Conservation (phyloP, 2,329 filamentous ascomycete genomes). For the Cadophora luteo-olivacea region DNA sequence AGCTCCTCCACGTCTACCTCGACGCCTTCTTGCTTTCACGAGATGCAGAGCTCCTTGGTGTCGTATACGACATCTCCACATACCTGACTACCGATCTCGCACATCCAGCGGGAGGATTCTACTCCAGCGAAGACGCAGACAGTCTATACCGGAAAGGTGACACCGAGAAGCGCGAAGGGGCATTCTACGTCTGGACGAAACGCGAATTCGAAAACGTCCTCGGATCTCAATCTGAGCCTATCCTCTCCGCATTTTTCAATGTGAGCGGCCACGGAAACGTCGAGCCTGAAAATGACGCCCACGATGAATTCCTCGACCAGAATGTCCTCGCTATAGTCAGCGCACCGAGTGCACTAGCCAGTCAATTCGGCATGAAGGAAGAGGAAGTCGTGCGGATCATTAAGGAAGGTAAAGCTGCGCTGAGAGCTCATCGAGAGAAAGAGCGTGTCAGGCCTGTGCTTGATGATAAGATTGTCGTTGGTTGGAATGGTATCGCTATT, state of each 20-base stretch:
- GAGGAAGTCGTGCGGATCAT: slow-evolving; percentile 74
- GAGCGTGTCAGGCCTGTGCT: slow-evolving; percentile 78
- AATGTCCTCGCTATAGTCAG: slow-evolving; percentile 82
- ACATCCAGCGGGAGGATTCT: slow-evolving; percentile 75
- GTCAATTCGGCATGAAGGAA: slow-evolving; percentile 75
- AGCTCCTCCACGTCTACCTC: slow-evolving; percentile 82
- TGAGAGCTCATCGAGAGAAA: slow-evolving; percentile 74
- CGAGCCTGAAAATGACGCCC: slow-evolving; percentile 78
- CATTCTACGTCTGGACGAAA: slow-evolving; percentile 92
- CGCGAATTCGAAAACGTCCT: slow-evolving; percentile 84
- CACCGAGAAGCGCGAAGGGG: slow-evolving; percentile 84
- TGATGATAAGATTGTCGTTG: slow-evolving; percentile 87
- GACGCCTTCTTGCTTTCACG: slow-evolving; percentile 73
- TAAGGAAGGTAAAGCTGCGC: slow-evolving; percentile 67
- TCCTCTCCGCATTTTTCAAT: slow-evolving; percentile 85
- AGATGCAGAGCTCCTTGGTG: slow-evolving; percentile 75
- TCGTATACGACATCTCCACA: slow-evolving; percentile 82
- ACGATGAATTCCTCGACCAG: slow-evolving; percentile 93
- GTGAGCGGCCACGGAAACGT: slow-evolving; percentile 88
- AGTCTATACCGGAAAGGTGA: slow-evolving; percentile 78
- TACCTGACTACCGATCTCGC: slow-evolving; percentile 82
- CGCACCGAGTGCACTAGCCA: slow-evolving; percentile 71
- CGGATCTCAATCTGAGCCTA: slow-evolving; percentile 68
- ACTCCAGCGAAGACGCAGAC: slow-evolving; percentile 89
- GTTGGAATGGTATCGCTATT: slow-evolving; percentile 90